These are phyloP conservation scores for Hyaloscypha bicolor DNA, from an alignment of 495 filamentous ascomycete genomes.

Conservation along the genomic window DNA sequence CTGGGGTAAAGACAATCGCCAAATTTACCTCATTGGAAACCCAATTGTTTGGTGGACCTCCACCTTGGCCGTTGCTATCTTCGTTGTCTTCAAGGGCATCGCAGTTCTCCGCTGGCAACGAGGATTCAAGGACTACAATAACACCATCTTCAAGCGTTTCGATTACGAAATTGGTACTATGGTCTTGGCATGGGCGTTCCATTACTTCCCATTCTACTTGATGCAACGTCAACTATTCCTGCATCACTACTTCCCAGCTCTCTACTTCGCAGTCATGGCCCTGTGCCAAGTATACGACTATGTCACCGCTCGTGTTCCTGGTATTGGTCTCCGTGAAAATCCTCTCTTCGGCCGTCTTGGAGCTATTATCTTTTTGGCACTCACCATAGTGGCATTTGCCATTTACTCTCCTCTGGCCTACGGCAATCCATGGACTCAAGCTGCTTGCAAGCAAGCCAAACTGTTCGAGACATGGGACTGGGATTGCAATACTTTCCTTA, in stretches of 20 bases:
- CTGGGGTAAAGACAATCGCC: slow-evolving; percentile 92
- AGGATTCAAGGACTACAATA: slow-evolving; percentile 81
- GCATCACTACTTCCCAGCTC: slow-evolving; percentile 93
- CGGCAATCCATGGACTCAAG: slow-evolving; percentile 90
- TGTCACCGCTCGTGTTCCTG: slow-evolving; percentile 64
- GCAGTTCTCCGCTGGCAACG: slow-evolving; percentile 93
- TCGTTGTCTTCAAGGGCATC: slow-evolving; percentile 81
- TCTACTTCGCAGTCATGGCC: slow-evolving; percentile 91
- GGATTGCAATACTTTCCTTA: slow-evolving; percentile 92
- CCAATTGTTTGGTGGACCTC: slow-evolving; percentile 94
- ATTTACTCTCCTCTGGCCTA: slow-evolving; percentile 89
- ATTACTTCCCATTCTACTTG: slow-evolving; percentile 96
- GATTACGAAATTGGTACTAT: slow-evolving; percentile 94
- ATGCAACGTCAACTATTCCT: slow-evolving; percentile 96
- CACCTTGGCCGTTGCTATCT: slow-evolving; percentile 77
- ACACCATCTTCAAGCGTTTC: slow-evolving; percentile 85
- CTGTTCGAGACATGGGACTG: slow-evolving; percentile 91
- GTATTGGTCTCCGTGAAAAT: slow-evolving; percentile 67
- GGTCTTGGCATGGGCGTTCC: slow-evolving; percentile 90
- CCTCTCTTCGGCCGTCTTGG: slow-evolving; percentile 72
- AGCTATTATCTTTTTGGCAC: slow-evolving; percentile 68
- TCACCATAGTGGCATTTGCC: slow-evolving; percentile 75
- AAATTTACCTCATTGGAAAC: slow-evolving; percentile 96
- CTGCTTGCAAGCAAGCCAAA: slow-evolving; percentile 83
- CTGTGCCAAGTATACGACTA: slow-evolving; percentile 92